Conservation (phyloP, 2,329 filamentous ascomycete species). For the Xylaria polymorpha region DNA sequence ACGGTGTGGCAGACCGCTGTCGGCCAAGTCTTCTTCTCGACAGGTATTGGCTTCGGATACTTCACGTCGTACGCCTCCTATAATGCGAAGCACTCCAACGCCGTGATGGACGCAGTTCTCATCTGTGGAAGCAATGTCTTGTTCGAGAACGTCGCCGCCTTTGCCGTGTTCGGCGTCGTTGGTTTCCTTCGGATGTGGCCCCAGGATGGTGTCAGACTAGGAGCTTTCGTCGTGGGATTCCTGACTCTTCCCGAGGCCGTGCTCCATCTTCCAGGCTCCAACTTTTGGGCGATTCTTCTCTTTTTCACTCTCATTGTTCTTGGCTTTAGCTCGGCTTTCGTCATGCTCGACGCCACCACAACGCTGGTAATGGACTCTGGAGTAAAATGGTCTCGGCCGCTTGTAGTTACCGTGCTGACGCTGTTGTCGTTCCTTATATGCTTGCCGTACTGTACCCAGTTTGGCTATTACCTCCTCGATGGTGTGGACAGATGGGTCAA, state of each 20-base stretch:
- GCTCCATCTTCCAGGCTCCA: slow-evolving; percentile 65
- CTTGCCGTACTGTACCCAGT: slow-evolving; percentile 67
- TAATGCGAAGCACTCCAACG: slow-evolving; percentile 67
- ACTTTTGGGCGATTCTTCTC: slow-evolving; percentile 68
- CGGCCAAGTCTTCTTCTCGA: slow-evolving; percentile 70
- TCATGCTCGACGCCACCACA: slow-evolving; percentile 67
- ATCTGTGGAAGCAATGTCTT: slow-evolving; percentile 66
- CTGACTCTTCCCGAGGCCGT: slow-evolving; percentile 68
- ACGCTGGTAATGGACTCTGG: slow-evolving; percentile 66
- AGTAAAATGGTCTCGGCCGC: slow-evolving; percentile 57
- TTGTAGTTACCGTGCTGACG: slow-evolving; percentile 62
- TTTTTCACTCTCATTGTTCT: slow-evolving; percentile 70
- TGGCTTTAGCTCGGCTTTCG: slow-evolving; percentile 68
- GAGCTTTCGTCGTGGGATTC: slow-evolving; percentile 68
- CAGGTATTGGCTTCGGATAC: slow-evolving; percentile 68
- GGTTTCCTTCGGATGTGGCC: slow-evolving; percentile 57
- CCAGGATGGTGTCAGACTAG: slow-evolving; percentile 56
- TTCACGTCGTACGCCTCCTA: slow-evolving; percentile 70
- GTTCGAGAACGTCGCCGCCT: slow-evolving; percentile 65
- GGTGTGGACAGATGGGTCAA: slow-evolving; percentile 68
- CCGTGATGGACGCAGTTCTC: slow-evolving; percentile 68
- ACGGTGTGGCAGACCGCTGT: slow-evolving; percentile 69
- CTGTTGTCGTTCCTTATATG: slow-evolving; percentile 65
- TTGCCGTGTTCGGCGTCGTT: slow-evolving; percentile 66
- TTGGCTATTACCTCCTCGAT: slow-evolving; percentile 66